Percentiles rank a stretch among this genome's conserved stretches.
Evolutionary conservation across 169 alveolate species (phyloP).

Genomic region (Theileria parva): DNA sequence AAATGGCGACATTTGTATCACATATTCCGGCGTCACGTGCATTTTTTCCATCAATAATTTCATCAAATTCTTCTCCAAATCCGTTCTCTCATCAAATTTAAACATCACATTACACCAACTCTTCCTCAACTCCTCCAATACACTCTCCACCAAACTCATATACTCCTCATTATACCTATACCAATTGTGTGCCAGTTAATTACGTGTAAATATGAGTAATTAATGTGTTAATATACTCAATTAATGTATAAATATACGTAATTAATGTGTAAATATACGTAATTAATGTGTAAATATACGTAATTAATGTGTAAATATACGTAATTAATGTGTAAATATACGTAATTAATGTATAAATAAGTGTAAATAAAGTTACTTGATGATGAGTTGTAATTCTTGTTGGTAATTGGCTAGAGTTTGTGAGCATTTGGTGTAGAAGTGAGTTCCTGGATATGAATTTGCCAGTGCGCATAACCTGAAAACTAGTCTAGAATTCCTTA

Average conservation of each 20-base stretch:
- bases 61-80: slow-evolving; percentile 2
- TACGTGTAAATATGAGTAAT: background rate
- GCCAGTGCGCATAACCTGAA: background rate
- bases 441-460: background rate
- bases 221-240: background rate
- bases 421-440: background rate
- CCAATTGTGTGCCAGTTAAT: background rate
- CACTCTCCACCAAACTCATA: background rate
- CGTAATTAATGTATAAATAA: no score
- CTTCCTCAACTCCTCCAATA: background rate
- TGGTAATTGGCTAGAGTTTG: background rate
- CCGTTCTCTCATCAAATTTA: background rate
- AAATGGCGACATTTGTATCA: slow-evolving; percentile 57
- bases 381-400: background rate
- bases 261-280: no score
- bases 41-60: background rate
- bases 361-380: background rate
- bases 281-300: no score
- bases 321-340: no score
- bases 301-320: no score
- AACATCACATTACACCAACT: slow-evolving; percentile 1
- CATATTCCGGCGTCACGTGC: slow-evolving; percentile 12
- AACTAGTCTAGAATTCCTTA: background rate
- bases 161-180: slow-evolving; percentile 5
- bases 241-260: no score